A percentile compares a stretch with the other conserved stretches of the same genome.
phyloP scores from a whole-genome alignment of 257 asterid species.

The Nicotiana paniculata region DNA sequence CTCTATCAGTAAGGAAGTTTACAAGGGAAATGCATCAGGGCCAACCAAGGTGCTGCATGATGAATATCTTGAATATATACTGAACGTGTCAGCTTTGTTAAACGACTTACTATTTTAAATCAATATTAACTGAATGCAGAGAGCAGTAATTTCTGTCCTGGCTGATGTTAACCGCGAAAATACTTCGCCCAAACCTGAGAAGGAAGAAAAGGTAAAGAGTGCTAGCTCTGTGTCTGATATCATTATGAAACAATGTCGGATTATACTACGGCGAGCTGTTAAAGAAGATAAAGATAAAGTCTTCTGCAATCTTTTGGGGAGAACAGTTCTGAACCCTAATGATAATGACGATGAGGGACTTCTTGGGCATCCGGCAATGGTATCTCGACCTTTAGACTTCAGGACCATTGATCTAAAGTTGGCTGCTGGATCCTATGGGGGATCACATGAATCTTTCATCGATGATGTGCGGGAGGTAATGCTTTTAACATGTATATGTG shows the following conservation, averaged over 20 bases:
- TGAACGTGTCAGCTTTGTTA: not conserved
- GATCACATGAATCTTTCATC: conserved; percentile 76
- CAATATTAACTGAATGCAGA: conserved; percentile 43
- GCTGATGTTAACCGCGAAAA: conserved; percentile 44
- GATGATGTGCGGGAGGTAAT: conserved; percentile 95
- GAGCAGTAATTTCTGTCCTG: conserved; percentile 83
- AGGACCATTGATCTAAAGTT: conserved; percentile 87
- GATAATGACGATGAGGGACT: conserved; percentile 77
- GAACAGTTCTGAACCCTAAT: conserved; percentile 55
- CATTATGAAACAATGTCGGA: conserved; percentile 77
- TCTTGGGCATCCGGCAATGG: conserved; percentile 90
- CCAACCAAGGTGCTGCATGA: conserved; percentile 80
- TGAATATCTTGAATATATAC: not conserved
- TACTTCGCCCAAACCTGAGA: conserved; percentile 54
- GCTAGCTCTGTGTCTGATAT: conserved; percentile 50
- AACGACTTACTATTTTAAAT: not conserved
- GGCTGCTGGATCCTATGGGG: conserved; percentile 90
- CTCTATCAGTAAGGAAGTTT: conserved; percentile 91
- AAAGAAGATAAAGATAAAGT: conserved; percentile 71
- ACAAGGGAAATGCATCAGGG: conserved; percentile 98
- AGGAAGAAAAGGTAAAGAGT: conserved; percentile 52
- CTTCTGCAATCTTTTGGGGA: conserved; percentile 84
- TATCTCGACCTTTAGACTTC: conserved; percentile 88
- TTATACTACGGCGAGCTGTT: conserved; percentile 66
- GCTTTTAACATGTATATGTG: conserved; percentile 5